These are phyloP conservation scores for Sechiopsis laciniata DNA, from an alignment of 306 rosid species.

Conservation along the genomic window DNA sequence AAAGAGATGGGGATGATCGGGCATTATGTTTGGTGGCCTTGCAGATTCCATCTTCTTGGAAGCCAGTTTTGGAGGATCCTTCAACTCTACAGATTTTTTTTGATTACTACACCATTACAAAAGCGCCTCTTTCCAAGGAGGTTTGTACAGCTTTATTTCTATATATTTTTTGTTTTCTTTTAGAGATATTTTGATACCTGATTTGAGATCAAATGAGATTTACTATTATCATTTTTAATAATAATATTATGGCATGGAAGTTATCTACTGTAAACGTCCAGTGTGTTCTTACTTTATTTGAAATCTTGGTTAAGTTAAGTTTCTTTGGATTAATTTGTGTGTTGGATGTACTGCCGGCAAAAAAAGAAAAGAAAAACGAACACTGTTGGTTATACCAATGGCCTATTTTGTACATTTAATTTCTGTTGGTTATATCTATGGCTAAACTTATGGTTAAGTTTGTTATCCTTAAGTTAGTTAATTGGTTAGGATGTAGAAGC, in stretches of 20 bases:
- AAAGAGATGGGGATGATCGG: slow-evolving; percentile 25
- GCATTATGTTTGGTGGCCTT: slow-evolving; percentile 28
- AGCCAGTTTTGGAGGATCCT: slow-evolving; percentile 86
- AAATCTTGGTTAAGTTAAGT: background rate
- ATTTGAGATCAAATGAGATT: slow-evolving; percentile 9
- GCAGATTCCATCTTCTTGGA: slow-evolving; percentile 96
- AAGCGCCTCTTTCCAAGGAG: slow-evolving; percentile 97
- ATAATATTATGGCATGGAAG: background rate
- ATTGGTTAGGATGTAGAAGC: too few species aligned
- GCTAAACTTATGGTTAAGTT: too few species aligned
- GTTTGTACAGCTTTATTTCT: slow-evolving; percentile 38
- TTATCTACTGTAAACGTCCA: background rate
- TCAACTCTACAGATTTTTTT: slow-evolving; percentile 80
- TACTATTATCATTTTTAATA: background rate
- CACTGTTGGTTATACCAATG: too few species aligned
- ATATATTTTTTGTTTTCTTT: background rate
- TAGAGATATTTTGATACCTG: background rate
- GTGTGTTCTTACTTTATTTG: background rate
- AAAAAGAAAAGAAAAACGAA: too few species aligned
- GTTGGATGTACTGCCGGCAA: background rate
- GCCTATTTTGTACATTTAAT: too few species aligned
- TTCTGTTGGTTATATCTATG: too few species aligned
- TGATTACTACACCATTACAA: slow-evolving; percentile 80
- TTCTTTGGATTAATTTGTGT: background rate
- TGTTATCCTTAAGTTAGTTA: too few species aligned